Conservation (phyloP, 768 basidiomycete genomes). For the Hortiboletus flavorubellus region DNA sequence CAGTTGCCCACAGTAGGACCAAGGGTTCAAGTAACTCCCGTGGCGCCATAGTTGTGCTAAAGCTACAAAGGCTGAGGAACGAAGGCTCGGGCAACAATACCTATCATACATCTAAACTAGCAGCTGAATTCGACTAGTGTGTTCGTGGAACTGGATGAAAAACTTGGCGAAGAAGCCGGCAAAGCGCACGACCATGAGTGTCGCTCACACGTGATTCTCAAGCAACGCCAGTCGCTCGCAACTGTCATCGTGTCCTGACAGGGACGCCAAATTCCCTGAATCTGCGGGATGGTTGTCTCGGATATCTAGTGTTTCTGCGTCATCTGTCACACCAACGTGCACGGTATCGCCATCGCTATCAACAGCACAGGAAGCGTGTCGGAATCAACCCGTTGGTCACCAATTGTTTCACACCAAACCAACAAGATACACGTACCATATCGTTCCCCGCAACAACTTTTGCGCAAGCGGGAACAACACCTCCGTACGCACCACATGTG, state of each 20-base stretch:
- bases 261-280: slow-evolving; percentile 7
- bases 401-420: not conserved
- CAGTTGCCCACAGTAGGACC: too few relatives aligned
- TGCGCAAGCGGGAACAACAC: slow-evolving; percentile 82
- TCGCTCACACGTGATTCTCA: not conserved
- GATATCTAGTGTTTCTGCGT: slow-evolving; percentile 47
- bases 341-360: slow-evolving; percentile 63
- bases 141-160: too few relatives aligned
- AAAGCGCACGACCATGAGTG: too few relatives aligned
- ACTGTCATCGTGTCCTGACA: not conserved
- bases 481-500: slow-evolving; percentile 77
- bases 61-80: not conserved
- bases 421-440: slow-evolving; percentile 46
- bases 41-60: too few relatives aligned
- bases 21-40: not conserved
- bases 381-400: not conserved
- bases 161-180: too few relatives aligned
- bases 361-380: not conserved
- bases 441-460: slow-evolving; percentile 74
- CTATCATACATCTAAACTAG: not conserved
- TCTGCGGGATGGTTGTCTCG: slow-evolving; percentile 62
- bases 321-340: slow-evolving; percentile 44
- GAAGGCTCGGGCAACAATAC: not conserved
- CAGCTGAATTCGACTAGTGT: not conserved
- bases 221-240: not conserved